Base-by-base conservation (phyloP, 1,284 basidiomycete species). In the Psilocybe mexicana region DNA sequence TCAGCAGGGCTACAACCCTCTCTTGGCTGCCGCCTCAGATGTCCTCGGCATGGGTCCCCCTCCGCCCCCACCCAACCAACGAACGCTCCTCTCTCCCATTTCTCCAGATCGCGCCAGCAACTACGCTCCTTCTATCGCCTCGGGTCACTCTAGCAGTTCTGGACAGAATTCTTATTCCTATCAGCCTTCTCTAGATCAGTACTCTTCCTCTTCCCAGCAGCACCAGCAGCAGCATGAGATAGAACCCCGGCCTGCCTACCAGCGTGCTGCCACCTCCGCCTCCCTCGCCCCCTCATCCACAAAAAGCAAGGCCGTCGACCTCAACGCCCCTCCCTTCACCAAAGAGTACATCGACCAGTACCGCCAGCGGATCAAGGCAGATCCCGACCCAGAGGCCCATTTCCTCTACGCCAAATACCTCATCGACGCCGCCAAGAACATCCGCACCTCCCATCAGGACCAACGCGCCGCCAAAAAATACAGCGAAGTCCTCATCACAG, bases 311-410 rank as follows among this genome's bases (percentile, higher is more conserved):
- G 91, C 94, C 3, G 86, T 95, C 54, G 94, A 96, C 70, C 79
- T 94, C 53, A 88, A 83, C 58, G 87, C 92, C 6, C 93, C 93
- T 24, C 94, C 94, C 1, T 95, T 87, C 74, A 98, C 95, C 43
- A 98, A 97, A 71, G 91, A 94, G 68, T 98, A 96, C 70, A 96
- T 99, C 63, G 95, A 98, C 70, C 91, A 97, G 70, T 99, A 99
- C 74, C 90, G 97, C 23, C 89, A 92, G 60, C 87, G 97, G 52
- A 98, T 99, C 79, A 99, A 98, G 76, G 90, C 87, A 47, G 97
- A 99, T 73, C 95, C 96, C 0, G 97, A 99, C 70, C 95, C 96
- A 0, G 97, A 99, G 74, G 93, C 96, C n/a, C 97, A 99, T 72
- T 99, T 98, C 73, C 81, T 91, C 23, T 99, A 96, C 70, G 94